Base-by-base conservation (phyloP, 257 asterid species). In the Solanum corneliomulleri region DNA sequence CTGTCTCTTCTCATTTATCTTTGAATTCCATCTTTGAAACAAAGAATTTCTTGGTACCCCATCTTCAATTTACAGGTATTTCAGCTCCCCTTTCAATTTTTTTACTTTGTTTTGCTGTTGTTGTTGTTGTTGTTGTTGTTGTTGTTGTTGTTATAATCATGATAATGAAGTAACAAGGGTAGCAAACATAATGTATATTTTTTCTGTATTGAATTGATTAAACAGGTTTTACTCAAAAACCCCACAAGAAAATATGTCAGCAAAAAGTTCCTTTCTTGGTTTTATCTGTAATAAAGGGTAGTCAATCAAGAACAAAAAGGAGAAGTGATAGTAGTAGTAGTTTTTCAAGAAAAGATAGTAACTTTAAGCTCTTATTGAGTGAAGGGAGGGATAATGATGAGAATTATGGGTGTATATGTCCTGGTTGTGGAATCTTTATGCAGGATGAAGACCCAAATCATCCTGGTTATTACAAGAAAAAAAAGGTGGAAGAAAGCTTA, bases 351-450 rank as follows among this genome's bases (percentile, higher is more conserved):
- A 96, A 87, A 91, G 90, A 87, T 14, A 91, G 68, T 31, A 69
- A 87, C 64, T 91, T 89, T 86, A 93, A 89, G 88, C 86, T 93
- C 37, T 86, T 95, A 86, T 92, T 94, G 92, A 95, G 98, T 85
- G 96, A 97, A 89, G 98, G 98, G 88, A 94, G 96, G 82, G 98
- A 94, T 47, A 93, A 89, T 82, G 98, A 96, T 91, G 98, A 94
- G 89, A 86, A 87, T 74, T 78, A 91, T 85, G 98, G 98, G 83
- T 91, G 89, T 88, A 86, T 97, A 69, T 97, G 98, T 88, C 96
- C 98, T 56, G 98, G 98, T 84, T 97, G 99, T 91, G 99, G 99
- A 69, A 94, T 97, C 77, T 94, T 92, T 89, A 94, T 97, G 98
- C 99, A 97, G 88, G 98, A 94, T 89, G 89, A 88, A 77, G 94